phyloP scores from a whole-genome alignment of 2,329 filamentous ascomycete genomes.

The Colletotrichum acutatum region DNA sequence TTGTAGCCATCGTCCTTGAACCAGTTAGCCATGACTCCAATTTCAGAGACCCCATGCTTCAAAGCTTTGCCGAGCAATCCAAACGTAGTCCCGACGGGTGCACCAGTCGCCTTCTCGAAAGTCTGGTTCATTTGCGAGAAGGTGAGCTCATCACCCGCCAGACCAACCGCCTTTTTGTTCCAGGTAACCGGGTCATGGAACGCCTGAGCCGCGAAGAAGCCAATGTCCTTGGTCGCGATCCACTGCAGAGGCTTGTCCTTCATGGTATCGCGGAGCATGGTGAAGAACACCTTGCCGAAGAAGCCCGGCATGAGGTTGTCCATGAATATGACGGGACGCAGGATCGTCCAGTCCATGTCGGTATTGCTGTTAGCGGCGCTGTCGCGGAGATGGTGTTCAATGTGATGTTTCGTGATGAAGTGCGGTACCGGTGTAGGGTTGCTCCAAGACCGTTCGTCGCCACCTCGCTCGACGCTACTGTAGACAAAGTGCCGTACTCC shows the following conservation, averaged over 20 bases:
- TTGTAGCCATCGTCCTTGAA: slow-evolving; percentile 22
- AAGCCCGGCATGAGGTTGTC: slow-evolving; percentile 58
- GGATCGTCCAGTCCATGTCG: slow-evolving; percentile 68
- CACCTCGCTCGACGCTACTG: slow-evolving; percentile 69
- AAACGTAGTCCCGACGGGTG: neutral
- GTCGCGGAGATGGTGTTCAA: slow-evolving; percentile 71
- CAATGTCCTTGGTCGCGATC: slow-evolving; percentile 56
- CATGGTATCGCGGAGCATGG: slow-evolving; percentile 40
- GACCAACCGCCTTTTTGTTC: slow-evolving; percentile 44
- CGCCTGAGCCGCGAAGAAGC: slow-evolving; percentile 55
- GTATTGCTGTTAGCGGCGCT: slow-evolving; percentile 46
- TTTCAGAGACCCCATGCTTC: slow-evolving; percentile 1
- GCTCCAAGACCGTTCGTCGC: slow-evolving; percentile 55
- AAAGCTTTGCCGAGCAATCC: slow-evolving; percentile 10
- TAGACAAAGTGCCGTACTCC: slow-evolving; percentile 72
- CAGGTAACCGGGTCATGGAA: slow-evolving; percentile 50
- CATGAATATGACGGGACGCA: slow-evolving; percentile 72
- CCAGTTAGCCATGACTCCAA: slow-evolving; percentile 8
- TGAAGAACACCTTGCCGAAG: slow-evolving; percentile 47
- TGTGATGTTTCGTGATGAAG: slow-evolving; percentile 69
- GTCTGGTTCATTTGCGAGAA: slow-evolving; percentile 33
- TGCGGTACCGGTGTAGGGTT: slow-evolving; percentile 67
- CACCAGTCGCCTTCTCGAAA: neutral
- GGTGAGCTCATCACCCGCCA: slow-evolving; percentile 58
- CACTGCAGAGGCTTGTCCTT: slow-evolving; percentile 50